Evolutionary conservation across 2,329 filamentous ascomycete genomes (phyloP).

Genomic region (Venturia aucupariae): DNA sequence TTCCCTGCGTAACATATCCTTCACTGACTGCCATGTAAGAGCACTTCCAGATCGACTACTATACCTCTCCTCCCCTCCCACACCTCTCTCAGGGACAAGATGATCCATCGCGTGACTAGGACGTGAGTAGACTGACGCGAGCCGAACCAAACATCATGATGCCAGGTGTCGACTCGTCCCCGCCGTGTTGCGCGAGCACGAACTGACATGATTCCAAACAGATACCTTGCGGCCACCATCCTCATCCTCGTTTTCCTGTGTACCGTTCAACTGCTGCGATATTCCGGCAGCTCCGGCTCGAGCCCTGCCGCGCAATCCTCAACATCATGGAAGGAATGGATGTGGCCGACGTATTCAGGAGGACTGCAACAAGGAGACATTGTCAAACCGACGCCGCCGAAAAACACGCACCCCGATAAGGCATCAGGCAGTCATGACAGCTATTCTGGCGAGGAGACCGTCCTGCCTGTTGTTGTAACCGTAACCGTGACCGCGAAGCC

Average conservation of each 20-base stretch:
- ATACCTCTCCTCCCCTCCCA: neutral
- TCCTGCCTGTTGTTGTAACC: neutral
- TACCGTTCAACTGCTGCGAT: slow-evolving; percentile 14
- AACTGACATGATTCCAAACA: neutral
- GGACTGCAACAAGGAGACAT: no score
- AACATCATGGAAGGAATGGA: slow-evolving; percentile 11
- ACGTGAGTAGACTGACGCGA: neutral
- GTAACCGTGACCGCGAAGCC: slow-evolving; percentile 2
- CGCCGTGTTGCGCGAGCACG: neutral
- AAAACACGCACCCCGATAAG: neutral
- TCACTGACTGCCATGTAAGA: neutral
- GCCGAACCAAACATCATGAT: neutral
- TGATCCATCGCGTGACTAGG: slow-evolving; percentile 6
- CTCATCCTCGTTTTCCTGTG: slow-evolving; percentile 14
- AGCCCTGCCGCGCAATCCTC: neutral
- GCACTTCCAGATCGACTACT: neutral
- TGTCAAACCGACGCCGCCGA: slow-evolving; percentile 5
- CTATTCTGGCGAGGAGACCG: neutral
- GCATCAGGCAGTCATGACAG: neutral
- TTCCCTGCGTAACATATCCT: neutral
- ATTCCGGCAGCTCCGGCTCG: slow-evolving; percentile 2
- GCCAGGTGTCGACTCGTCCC: neutral
- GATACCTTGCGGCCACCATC: slow-evolving; percentile 9
- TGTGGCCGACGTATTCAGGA: slow-evolving; percentile 9
- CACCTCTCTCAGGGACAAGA: neutral